These are phyloP conservation scores for Chaetomiaceae sp. DNA, from an alignment of 2,329 filamentous ascomycete species.

Conservation along the genomic window DNA sequence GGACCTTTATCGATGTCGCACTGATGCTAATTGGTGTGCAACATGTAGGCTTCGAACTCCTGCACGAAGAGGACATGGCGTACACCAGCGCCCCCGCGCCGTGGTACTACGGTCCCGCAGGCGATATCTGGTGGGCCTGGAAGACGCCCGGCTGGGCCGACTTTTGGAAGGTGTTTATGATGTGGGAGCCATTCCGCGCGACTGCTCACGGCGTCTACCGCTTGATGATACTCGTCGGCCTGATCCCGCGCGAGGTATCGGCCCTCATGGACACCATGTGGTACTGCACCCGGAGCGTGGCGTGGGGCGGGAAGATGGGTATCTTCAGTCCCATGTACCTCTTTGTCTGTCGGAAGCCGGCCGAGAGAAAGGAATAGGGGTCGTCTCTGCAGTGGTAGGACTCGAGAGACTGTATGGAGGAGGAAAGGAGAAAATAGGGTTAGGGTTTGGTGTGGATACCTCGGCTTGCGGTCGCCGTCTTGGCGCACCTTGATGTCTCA, in stretches of 20 bases:
- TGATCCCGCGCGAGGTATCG: conserved; percentile 8
- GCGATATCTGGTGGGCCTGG: conserved; percentile 16
- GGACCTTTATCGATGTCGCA: no score
- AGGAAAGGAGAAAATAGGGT: background rate
- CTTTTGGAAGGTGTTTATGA: conserved; percentile 20
- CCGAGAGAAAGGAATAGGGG: background rate
- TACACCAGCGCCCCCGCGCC: conserved; percentile 59
- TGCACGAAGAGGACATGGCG: conserved; percentile 65
- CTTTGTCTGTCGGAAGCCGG: conserved; percentile 18
- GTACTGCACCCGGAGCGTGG: conserved; percentile 18
- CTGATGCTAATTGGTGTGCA: background rate
- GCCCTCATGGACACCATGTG: conserved; percentile 20
- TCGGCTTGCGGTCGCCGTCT: background rate
- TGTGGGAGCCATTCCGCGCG: conserved; percentile 15
- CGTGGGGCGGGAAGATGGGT: conserved; percentile 12
- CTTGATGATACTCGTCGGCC: conserved; percentile 11
- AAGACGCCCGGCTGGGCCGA: conserved; percentile 17
- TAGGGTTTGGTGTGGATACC: background rate
- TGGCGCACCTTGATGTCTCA: conserved; percentile 12
- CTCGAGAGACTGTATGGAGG: no score
- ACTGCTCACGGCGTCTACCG: conserved; percentile 6
- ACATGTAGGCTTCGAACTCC: conserved; percentile 52
- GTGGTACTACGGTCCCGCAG: conserved; percentile 53
- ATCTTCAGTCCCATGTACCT: conserved; percentile 21
- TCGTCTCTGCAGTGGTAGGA: background rate